phyloP scores from a whole-genome alignment of 345 rosid genomes.

The Arabidopsis arenosa region DNA sequence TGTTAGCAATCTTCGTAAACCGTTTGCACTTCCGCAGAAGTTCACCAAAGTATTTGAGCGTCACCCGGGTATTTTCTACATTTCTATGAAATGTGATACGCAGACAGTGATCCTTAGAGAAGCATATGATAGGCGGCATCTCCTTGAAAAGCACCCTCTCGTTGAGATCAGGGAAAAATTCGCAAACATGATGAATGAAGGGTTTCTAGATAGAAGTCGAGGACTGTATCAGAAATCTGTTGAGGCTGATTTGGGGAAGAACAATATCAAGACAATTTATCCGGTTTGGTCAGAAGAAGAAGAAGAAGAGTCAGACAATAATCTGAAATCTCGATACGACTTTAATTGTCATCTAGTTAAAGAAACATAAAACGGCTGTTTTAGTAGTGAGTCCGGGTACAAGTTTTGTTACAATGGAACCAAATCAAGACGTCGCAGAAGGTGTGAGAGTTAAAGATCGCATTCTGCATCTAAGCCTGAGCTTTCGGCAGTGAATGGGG shows the following conservation, averaged over 20 bases:
- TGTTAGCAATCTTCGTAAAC: conserved; percentile 76
- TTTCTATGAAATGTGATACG: conserved; percentile 65
- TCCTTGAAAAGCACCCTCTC: conserved; percentile 63
- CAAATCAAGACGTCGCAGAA: background rate
- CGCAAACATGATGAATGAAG: conserved; percentile 60
- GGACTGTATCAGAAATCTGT: conserved; percentile 55
- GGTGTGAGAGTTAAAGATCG: conserved; percentile 6
- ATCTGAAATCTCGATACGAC: conserved; percentile 46
- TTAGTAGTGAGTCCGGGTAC: background rate
- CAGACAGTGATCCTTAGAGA: conserved; percentile 84
- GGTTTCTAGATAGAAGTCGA: conserved; percentile 67
- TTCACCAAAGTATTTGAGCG: conserved; percentile 87
- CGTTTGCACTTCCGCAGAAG: conserved; percentile 74
- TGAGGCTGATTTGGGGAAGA: conserved; percentile 16
- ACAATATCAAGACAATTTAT: conserved; percentile 3
- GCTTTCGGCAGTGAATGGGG: background rate
- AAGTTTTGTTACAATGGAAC: background rate
- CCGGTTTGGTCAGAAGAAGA: conserved; percentile 44
- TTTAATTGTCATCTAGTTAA: conserved; percentile 40
- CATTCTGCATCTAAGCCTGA: conserved; percentile 1
- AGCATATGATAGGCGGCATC: conserved; percentile 62
- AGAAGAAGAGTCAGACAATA: conserved; percentile 26
- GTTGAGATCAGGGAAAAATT: conserved; percentile 56
- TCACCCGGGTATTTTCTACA: conserved; percentile 86
- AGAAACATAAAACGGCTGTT: conserved; percentile 4